phyloP scores from a whole-genome alignment of 2,329 filamentous ascomycete genomes.

The Cadophora gregata region DNA sequence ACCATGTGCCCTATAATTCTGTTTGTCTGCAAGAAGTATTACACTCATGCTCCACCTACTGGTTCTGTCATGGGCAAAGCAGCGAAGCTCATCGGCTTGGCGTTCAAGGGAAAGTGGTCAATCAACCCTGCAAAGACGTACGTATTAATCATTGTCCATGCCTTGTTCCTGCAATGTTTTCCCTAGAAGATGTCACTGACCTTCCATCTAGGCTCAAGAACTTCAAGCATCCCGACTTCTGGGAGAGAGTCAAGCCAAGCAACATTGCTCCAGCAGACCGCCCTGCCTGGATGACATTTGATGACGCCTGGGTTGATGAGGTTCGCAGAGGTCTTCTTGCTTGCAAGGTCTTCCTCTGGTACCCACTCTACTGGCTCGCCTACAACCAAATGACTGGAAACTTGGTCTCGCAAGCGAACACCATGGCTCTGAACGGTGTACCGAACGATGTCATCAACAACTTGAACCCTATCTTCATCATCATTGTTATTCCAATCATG shows the following conservation, averaged over 20 bases:
- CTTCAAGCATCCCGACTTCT: slow-evolving; percentile 60
- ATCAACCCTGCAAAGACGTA: slow-evolving; percentile 46
- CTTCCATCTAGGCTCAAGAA: slow-evolving; percentile 52
- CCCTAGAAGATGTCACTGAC: neutral
- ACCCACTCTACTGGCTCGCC: slow-evolving; percentile 59
- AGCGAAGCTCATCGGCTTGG: slow-evolving; percentile 58
- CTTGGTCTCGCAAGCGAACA: slow-evolving; percentile 65
- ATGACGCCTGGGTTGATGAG: slow-evolving; percentile 78
- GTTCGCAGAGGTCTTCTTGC: slow-evolving; percentile 61
- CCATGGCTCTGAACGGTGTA: slow-evolving; percentile 56
- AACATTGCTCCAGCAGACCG: slow-evolving; percentile 63
- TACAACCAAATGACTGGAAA: slow-evolving; percentile 69
- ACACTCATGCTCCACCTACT: slow-evolving; percentile 61
- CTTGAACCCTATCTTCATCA: slow-evolving; percentile 63
- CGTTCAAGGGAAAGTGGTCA: slow-evolving; percentile 62
- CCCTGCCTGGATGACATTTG: slow-evolving; percentile 78
- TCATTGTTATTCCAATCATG: slow-evolving; percentile 60
- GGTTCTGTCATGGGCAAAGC: slow-evolving; percentile 69
- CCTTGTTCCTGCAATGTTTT: too few relatives aligned
- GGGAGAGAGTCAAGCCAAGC: slow-evolving; percentile 64
- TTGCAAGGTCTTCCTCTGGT: slow-evolving; percentile 73
- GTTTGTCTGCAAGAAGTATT: slow-evolving; percentile 60
- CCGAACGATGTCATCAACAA: slow-evolving; percentile 66
- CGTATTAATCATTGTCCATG: slow-evolving; percentile 44
- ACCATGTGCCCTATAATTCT: slow-evolving; percentile 63